These are phyloP conservation scores for Zymoseptoria pseudotritici DNA, from an alignment of 2,329 filamentous ascomycete species.

Conservation along the genomic window DNA sequence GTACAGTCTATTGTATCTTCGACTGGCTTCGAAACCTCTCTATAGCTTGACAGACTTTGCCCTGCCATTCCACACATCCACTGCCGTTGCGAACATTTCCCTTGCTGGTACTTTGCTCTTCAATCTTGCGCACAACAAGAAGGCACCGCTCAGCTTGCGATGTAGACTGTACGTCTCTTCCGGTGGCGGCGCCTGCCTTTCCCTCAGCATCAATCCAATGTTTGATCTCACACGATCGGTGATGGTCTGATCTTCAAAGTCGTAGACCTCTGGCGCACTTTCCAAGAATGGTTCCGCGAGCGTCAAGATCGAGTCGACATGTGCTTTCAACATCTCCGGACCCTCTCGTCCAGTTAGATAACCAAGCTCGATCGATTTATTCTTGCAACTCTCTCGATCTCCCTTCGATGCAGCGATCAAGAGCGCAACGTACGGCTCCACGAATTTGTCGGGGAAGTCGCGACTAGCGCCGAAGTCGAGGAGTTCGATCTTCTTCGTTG, in stretches of 20 bases:
- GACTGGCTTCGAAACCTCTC: neutral
- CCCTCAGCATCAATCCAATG: conserved; percentile 88
- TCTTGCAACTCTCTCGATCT: conserved; percentile 24
- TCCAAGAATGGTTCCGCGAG: conserved; percentile 84
- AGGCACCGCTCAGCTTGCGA: conserved; percentile 89
- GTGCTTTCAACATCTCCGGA: conserved; percentile 77
- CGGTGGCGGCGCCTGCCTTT: conserved; percentile 80
- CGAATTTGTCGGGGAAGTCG: conserved; percentile 74
- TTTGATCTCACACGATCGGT: conserved; percentile 82
- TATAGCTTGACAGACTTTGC: conserved; percentile 14
- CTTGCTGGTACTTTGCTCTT: conserved; percentile 76
- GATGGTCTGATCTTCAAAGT: conserved; percentile 91
- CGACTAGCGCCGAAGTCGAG: conserved; percentile 92
- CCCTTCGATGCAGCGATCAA: conserved; percentile 68
- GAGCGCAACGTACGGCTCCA: conserved; percentile 69
- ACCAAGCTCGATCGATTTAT: conserved; percentile 42
- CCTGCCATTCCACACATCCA: conserved; percentile 31
- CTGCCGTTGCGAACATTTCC: conserved; percentile 63
- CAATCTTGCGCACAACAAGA: conserved; percentile 79
- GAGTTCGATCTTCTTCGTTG: conserved; percentile 65
- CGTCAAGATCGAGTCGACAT: conserved; percentile 79
- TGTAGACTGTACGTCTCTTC: conserved; percentile 97
- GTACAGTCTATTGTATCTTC: neutral
- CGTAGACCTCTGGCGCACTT: conserved; percentile 72
- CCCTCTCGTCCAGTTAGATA: conserved; percentile 92